Percentiles rank a stretch among this genome's conserved stretches.
Evolutionary conservation across 2,329 filamentous ascomycete genomes (phyloP).

Genomic region (Trichoderma guizhouense): DNA sequence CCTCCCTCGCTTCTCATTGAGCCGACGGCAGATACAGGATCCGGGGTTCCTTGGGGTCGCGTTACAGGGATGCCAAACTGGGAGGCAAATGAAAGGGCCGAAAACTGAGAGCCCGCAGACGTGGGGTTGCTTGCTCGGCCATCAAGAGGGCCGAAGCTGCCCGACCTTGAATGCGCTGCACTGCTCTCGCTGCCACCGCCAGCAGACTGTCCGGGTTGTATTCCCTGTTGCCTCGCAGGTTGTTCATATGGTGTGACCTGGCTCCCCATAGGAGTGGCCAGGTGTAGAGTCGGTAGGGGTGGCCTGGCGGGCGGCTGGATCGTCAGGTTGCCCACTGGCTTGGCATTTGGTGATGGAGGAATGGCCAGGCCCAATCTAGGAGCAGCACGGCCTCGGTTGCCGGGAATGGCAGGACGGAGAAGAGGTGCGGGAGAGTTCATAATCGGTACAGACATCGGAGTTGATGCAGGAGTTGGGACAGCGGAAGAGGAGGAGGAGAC

Average conservation of each 20-base stretch:
- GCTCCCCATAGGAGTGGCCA: conserved; percentile 86
- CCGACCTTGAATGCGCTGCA: conserved; percentile 73
- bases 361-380: conserved; percentile 87
- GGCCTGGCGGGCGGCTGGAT: conserved; percentile 40
- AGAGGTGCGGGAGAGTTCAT: conserved; percentile 78
- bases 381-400: conserved; percentile 61
- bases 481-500: conserved; percentile 18
- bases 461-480: conserved; percentile 31
- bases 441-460: conserved; percentile 43
- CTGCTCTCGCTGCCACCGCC: conserved; percentile 78
- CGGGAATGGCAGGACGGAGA: conserved; percentile 77
- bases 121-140: conserved; percentile 75
- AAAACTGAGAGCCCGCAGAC: conserved; percentile 84
- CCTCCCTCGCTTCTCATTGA: conserved; percentile 74
- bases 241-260: conserved; percentile 69
- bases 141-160: conserved; percentile 76
- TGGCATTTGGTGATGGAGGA: conserved; percentile 77
- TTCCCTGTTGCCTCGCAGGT: conserved; percentile 49
- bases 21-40: conserved; percentile 84
- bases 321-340: conserved; percentile 62
- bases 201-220: conserved; percentile 61
- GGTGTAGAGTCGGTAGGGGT: conserved; percentile 72
- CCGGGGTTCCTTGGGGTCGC: conserved; percentile 66
- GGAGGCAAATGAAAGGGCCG: conserved; percentile 74
- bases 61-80: conserved; percentile 65